phyloP scores from a whole-genome alignment of 2,329 filamentous ascomycete species.

The Daldinia eschscholtzii region DNA sequence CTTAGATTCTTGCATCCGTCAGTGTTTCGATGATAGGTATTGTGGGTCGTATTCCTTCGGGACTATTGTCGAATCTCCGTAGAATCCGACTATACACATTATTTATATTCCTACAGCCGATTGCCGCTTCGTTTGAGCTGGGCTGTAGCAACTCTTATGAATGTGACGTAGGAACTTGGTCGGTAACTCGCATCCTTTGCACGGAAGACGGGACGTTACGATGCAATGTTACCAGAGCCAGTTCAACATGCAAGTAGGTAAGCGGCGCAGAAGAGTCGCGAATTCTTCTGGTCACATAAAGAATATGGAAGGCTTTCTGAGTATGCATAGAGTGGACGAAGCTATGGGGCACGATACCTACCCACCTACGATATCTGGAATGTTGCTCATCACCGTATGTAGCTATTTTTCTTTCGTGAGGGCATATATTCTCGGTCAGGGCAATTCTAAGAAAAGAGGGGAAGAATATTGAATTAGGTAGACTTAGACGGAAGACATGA shows the following conservation, averaged over 20 bases:
- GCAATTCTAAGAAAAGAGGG: neutral
- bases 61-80: neutral
- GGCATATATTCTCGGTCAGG: neutral
- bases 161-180: constrained; percentile 5
- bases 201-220: constrained; percentile 4
- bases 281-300: neutral
- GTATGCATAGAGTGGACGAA: neutral
- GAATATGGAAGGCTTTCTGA: neutral
- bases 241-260: constrained; percentile 6
- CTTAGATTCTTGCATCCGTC: neutral
- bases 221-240: constrained; percentile 11
- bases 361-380: neutral
- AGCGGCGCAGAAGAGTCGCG: constrained; percentile 10
- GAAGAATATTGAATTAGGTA: neutral
- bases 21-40: neutral
- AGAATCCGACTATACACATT: neutral
- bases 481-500: neutral
- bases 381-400: neutral
- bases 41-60: neutral
- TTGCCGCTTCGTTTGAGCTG: neutral
- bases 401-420: neutral
- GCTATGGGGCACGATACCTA: neutral
- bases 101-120: neutral
- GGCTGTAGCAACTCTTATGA: neutral
- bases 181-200: constrained; percentile 7